A percentile compares a stretch with the other conserved stretches of the same genome.
Conservation (phyloP, 2,329 filamentous ascomycete genomes). For the Botrytis paeoniae region DNA sequence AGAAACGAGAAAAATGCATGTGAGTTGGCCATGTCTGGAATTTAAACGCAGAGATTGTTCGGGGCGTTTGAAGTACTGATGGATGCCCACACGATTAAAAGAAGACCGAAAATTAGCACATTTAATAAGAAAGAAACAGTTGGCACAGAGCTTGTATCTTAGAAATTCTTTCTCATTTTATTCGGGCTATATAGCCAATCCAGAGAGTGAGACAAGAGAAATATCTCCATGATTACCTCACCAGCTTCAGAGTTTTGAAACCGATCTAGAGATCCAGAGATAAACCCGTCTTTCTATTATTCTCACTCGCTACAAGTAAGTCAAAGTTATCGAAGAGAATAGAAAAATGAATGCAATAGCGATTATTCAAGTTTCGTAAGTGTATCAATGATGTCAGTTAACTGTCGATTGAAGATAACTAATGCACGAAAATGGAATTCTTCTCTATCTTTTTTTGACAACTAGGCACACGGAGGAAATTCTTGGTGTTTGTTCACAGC, state of each 20-base stretch:
- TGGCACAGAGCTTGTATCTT: not conserved
- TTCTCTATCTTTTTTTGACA: not conserved
- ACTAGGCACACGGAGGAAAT: not conserved
- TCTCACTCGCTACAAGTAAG: not conserved
- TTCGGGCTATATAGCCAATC: not conserved
- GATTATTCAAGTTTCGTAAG: not conserved
- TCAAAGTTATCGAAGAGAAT: no score
- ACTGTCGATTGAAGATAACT: not conserved
- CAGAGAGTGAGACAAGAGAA: not conserved
- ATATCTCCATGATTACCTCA: no score
- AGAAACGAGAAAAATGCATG: not conserved
- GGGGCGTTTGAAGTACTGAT: not conserved
- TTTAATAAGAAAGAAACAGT: not conserved
- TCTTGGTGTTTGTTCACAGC: not conserved
- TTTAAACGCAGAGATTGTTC: not conserved
- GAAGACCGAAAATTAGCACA: not conserved
- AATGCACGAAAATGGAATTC: not conserved
- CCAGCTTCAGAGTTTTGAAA: not conserved
- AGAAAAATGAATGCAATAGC: no score
- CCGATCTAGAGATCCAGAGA: not conserved
- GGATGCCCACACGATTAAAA: no score
- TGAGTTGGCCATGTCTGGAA: not conserved
- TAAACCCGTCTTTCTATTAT: rapidly evolving
- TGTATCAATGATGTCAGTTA: not conserved
- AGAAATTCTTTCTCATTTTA: not conserved